Base-by-base conservation (phyloP, 2,329 filamentous ascomycete genomes). In the Aureobasidium sp. region DNA sequence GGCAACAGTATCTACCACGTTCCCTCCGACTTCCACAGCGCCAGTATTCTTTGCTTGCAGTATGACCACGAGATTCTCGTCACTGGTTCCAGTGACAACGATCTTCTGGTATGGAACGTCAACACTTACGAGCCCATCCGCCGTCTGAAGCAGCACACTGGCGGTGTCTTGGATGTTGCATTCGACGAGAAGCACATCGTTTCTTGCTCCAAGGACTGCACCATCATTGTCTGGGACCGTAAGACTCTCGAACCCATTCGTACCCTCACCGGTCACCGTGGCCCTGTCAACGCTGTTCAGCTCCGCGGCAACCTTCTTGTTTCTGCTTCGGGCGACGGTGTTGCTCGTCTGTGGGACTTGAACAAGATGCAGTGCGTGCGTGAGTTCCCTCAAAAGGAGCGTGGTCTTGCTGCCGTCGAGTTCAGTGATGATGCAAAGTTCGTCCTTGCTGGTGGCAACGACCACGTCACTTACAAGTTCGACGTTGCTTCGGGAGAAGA, bases 251-350 rank as follows among this genome's bases (percentile, higher is more conserved):
- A 79, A 11, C 80, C 95, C 51, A 76, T 96, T 52, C 90, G 89
- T 70, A 88, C 90, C 69, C 83, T 99, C 53, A 83, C 84, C 39
- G 94, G 93, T 8, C 94, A 99, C 74, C 82, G 85, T 2, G 94
- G 94, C 0, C 94, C 94, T 1, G 94, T 99, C 67, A 99, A 99
- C 71, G 92, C 94, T 1, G 91, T 99, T 5, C 93, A 97, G 77
- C 85, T 99, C 74, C 89, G 93, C 60, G 93, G 91, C 64, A 93
- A 96, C 75, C 87, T 91, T 7, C 87, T 97, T 53, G 92, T 97
- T 34, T 96, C 90, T 52, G 96, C 94, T 71, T 94, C 89, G 61
- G 94, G 94, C 62, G 94, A 99, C 74, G 94, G 94, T 68, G 84
- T 88, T 56, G 91, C 96, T 65, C 96, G 95, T 78, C 81, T 99